Base-by-base conservation (phyloP, 2,329 filamentous ascomycete species). In the Claviceps africana region DNA sequence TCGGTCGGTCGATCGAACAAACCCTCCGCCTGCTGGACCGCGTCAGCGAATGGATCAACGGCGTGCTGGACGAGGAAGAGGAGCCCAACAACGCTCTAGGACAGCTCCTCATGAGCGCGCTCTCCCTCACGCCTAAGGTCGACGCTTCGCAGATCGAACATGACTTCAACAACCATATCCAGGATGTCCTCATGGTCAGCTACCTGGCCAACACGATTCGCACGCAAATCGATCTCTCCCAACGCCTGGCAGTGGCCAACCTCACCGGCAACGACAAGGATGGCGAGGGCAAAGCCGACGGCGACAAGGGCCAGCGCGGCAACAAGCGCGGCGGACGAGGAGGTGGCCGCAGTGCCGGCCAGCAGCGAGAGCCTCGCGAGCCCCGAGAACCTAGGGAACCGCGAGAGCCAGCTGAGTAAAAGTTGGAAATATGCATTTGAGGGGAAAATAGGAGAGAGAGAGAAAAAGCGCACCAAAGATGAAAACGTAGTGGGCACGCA, bases 151-250 rank as follows among this genome's bases (percentile, higher is more conserved):
- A 94, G 67, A 90, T 98, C 65, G 93, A 98, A 78, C 80, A 85
- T 67, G 90, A 97, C 76, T 98, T 98, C 81, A 98, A 98, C 82
- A 95, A 95, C 77, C 93, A 98, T 75, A 89, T 98, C 70, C 93
- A 98, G 75, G 93, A 98, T 69, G 90, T 98, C 56, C 83, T 98
- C 59, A 90, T 97, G 70, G 90, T 98, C 62, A 95, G 89, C 60
- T 98, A 98, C 76, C 80, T 98, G 58, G 89, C 93, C 68, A 98
- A 97, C 78, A 96, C 89, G 59, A 95, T 97, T 72, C 88, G 91
- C 70, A 97, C 91, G 61, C 93, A 98, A 76, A 96, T 98, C 74
- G 93, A 97, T 65, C 82, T 98, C 54, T 95, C 90, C 58, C 95
- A 97, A 78, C 82, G 91, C 58, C 76, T 98, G 64, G 91, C 91